Percentiles rank a stretch among this genome's conserved stretches.
phyloP scores from a whole-genome alignment of 2,329 filamentous ascomycete genomes.

The Onygenales sp. region DNA sequence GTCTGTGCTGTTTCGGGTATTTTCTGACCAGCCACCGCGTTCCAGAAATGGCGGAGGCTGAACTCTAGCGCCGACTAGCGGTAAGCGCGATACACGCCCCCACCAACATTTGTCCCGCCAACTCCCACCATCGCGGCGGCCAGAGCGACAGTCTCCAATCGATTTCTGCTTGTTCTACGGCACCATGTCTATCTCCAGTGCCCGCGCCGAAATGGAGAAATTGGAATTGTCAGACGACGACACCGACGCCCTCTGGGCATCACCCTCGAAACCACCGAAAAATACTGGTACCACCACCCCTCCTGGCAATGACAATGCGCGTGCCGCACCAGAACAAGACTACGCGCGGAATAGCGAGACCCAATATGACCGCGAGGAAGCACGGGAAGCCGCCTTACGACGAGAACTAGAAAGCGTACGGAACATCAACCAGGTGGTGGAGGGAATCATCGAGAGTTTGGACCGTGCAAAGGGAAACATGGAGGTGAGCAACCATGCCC shows the following conservation, averaged over 20 bases:
- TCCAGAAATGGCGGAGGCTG: neutral
- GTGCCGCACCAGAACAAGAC: conserved; percentile 18
- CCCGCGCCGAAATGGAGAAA: conserved; percentile 9
- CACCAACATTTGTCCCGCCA: neutral
- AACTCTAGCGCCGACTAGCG: neutral
- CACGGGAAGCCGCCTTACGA: conserved; percentile 63
- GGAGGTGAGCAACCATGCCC: conserved; percentile 26
- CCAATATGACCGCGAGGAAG: conserved; percentile 54
- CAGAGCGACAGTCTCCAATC: neutral
- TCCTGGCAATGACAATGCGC: conserved; percentile 28
- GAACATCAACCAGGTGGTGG: conserved; percentile 79
- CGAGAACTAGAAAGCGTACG: conserved; percentile 75
- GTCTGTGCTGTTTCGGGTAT: neutral
- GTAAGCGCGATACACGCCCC: neutral
- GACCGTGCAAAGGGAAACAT: conserved; percentile 41
- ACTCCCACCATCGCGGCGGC: neutral
- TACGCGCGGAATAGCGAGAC: conserved; percentile 39
- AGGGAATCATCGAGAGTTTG: conserved; percentile 42
- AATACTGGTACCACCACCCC: conserved; percentile 22
- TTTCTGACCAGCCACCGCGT: neutral
- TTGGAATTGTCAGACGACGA: conserved; percentile 32
- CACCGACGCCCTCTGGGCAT: conserved; percentile 49
- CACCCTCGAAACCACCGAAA: conserved; percentile 37
- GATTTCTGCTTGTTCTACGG: neutral
- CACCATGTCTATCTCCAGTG: conserved; percentile 7